Conservation (phyloP, 768 basidiomycete genomes). For the Tricholoma furcatifolium region DNA sequence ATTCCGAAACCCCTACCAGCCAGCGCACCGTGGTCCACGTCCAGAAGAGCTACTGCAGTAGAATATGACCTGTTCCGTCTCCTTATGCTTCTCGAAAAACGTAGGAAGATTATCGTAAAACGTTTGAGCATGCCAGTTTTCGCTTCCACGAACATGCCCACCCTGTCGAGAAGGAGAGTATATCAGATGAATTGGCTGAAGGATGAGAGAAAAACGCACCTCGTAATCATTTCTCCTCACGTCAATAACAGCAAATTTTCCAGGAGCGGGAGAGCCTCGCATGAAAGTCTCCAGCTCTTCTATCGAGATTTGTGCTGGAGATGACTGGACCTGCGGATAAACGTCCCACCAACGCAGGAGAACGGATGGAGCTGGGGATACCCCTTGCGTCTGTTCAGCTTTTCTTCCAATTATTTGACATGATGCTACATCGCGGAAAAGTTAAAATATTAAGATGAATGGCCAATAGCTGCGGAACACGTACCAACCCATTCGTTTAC, state of each 20-base stretch:
- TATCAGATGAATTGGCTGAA: not conserved
- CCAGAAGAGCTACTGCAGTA: conserved; percentile 54
- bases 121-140: conserved; percentile 47
- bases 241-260: conserved; percentile 43
- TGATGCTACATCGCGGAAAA: conserved; percentile 28
- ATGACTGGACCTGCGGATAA: conserved; percentile 39
- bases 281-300: conserved; percentile 40
- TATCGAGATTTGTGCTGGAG: conserved; percentile 28
- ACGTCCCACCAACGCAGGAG: conserved; percentile 55
- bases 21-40: conserved; percentile 52
- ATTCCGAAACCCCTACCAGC: conserved; percentile 37
- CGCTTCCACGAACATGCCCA: conserved; percentile 51
- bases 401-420: conserved; percentile 51
- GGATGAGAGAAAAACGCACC: conserved; percentile 28
- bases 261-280: conserved; percentile 10
- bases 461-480: conserved; percentile 11
- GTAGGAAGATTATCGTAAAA: conserved; percentile 44
- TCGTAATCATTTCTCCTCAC: conserved; percentile 46
- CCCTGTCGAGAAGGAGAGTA: conserved; percentile 32
- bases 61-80: conserved; percentile 45
- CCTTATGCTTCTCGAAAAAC: conserved; percentile 40
- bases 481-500: conserved; percentile 45
- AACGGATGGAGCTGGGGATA: conserved; percentile 10
- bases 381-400: conserved; percentile 9
- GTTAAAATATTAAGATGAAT: not conserved